Evolutionary conservation across 805 yeast genomes (phyloP), one percentile per base, ranked within the genome.

Genomic region (Kluyveromyces siamensis): DNA sequence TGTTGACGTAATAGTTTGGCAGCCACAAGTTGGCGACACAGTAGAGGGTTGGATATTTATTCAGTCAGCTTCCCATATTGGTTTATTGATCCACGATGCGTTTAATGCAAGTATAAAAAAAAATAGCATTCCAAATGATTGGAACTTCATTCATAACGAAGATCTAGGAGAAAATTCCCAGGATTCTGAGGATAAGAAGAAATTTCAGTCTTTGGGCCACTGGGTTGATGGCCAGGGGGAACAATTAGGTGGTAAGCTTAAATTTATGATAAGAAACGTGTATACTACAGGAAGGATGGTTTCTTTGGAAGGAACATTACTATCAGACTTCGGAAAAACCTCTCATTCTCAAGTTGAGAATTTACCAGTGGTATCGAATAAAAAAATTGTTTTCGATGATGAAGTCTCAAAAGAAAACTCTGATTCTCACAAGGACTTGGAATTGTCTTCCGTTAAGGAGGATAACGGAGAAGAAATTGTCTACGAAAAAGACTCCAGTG

Each of bases 51-150:
- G 81, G 72, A 76, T 84, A 48, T 88, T 87, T 70, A 82, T 91
- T 79, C 97, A 91, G 71, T 83, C 96, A 2, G 96, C 95, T 16
- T 84, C 96, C 8, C 99, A 93, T 63, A 84, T 93, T 58, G 98
- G 97, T 51, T 72, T 93, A 52, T 75, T 93, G 55, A 74, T 93
- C 45, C 90, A 87, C 64, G 98, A 93, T 68, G 87, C 95, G 1
- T 93, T 93, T 72, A 93, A 93, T 68, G 97, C 97, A 19, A 81
- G 91, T 42, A 87, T 93, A 53, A 87, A 86, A 67, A 81, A 86
- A 63, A 82, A 76, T 62, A 82, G 80, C 57, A 89, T 93, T 52
- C 99, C 99, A n/a, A 69, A 72, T 40, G 76, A 73, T 43, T 93
- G 99, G 99, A 72, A 72, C 35, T 93, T 91, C 67, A 75, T 87